Conservation (phyloP, 2,329 filamentous ascomycete genomes). For the Acephala macrosclerotiorum region DNA sequence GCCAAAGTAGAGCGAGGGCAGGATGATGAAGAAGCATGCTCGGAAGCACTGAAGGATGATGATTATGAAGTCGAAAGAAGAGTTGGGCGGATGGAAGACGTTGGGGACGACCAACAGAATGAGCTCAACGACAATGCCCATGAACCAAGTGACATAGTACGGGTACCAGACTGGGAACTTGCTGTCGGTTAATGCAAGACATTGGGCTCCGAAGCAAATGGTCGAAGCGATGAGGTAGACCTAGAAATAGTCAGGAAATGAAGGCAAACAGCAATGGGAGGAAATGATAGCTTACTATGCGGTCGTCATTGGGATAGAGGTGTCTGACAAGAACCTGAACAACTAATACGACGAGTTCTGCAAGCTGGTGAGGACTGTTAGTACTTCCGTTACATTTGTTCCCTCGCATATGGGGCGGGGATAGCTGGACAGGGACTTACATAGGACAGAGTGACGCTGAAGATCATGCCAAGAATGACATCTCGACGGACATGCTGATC, state of each 20-base stretch:
- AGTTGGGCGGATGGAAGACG: slow-evolving; percentile 31
- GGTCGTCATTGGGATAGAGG: neutral
- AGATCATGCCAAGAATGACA: slow-evolving; percentile 51
- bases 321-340: neutral
- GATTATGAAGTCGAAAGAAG: slow-evolving; percentile 35
- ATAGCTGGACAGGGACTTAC: slow-evolving; percentile 43
- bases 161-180: slow-evolving; percentile 65
- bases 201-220: slow-evolving; percentile 68
- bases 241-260: slow-evolving; percentile 41
- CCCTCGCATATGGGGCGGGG: neutral
- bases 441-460: slow-evolving; percentile 48
- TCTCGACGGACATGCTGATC: slow-evolving; percentile 50
- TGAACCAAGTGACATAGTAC: slow-evolving; percentile 66
- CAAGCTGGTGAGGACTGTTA: slow-evolving; percentile 41
- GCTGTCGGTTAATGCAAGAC: slow-evolving; percentile 60
- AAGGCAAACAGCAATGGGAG: neutral
- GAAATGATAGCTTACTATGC: neutral
- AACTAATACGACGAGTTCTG: slow-evolving; percentile 3
- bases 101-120: slow-evolving; percentile 50
- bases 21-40: slow-evolving; percentile 44
- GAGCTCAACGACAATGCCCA: slow-evolving; percentile 65
- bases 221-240: slow-evolving; percentile 67
- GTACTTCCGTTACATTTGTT: slow-evolving; percentile 20
- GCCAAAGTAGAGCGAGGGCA: slow-evolving; percentile 44
- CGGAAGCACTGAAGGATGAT: slow-evolving; percentile 40